A percentile compares a stretch with the other conserved stretches of the same genome.
phyloP scores from a whole-genome alignment of 371 early-diverging fungal species.

The Mucor saturninus region DNA sequence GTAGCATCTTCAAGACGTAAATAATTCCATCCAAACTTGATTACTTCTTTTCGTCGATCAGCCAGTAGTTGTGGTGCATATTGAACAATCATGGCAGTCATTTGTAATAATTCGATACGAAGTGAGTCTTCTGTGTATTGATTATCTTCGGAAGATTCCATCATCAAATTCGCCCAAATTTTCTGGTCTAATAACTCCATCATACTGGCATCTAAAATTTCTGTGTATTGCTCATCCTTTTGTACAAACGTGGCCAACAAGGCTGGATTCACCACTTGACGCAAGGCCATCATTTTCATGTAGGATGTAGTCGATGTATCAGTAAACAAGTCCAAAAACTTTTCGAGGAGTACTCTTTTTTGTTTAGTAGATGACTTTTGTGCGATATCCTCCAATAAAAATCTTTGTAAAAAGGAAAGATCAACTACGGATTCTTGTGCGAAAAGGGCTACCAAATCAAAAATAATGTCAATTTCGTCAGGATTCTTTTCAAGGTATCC shows the following conservation, averaged over 20 bases:
- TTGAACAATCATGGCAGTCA: slow-evolving; percentile 89
- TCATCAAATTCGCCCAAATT: slow-evolving; percentile 72
- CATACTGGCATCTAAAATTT: slow-evolving; percentile 69
- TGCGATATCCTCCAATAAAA: slow-evolving; percentile 74
- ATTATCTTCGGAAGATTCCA: slow-evolving; percentile 59
- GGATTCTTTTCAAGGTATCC: slow-evolving; percentile 62
- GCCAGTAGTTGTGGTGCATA: slow-evolving; percentile 77
- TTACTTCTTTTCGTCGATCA: slow-evolving; percentile 89
- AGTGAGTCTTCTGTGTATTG: slow-evolving; percentile 74
- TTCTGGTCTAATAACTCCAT: slow-evolving; percentile 70
- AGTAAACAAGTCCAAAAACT: slow-evolving; percentile 69
- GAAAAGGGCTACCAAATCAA: slow-evolving; percentile 81
- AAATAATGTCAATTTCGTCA: slow-evolving; percentile 72
- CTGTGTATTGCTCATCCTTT: slow-evolving; percentile 51
- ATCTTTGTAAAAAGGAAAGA: slow-evolving; percentile 69
- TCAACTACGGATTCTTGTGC: slow-evolving; percentile 74
- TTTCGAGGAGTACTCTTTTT: slow-evolving; percentile 70
- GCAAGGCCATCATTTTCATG: slow-evolving; percentile 69
- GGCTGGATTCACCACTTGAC: slow-evolving; percentile 81
- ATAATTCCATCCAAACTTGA: slow-evolving; percentile 94
- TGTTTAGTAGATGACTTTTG: slow-evolving; percentile 57
- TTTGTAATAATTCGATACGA: slow-evolving; percentile 88
- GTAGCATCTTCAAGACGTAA: slow-evolving; percentile 91
- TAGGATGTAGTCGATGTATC: slow-evolving; percentile 47
- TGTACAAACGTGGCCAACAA: slow-evolving; percentile 66